Conservation (phyloP, 139 green algal species). For the Gonium pectorale region DNA sequence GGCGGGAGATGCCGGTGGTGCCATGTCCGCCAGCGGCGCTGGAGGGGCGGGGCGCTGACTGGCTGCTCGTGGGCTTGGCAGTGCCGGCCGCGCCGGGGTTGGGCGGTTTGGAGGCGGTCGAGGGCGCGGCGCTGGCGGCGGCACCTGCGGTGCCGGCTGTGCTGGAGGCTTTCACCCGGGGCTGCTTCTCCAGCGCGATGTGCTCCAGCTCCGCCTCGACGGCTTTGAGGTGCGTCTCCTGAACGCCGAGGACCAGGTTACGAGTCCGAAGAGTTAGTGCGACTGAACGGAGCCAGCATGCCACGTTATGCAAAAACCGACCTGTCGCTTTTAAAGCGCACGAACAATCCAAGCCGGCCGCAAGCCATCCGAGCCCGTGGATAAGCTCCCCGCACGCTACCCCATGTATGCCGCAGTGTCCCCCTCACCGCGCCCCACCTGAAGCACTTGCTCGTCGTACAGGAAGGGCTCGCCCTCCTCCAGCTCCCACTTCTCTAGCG, state of each 20-base stretch:
- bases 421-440: too few relatives aligned
- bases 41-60: neutral
- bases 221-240: conserved; percentile 11
- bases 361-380: too few relatives aligned
- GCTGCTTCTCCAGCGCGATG: conserved; percentile 18
- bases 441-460: conserved; percentile 59
- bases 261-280: too few relatives aligned
- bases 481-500: conserved; percentile 60
- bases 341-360: too few relatives aligned
- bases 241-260: too few relatives aligned
- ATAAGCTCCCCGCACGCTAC: too few relatives aligned
- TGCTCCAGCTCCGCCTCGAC: conserved; percentile 39
- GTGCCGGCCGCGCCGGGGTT: too few relatives aligned
- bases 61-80: neutral
- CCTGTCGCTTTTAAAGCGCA: too few relatives aligned
- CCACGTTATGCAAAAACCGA: too few relatives aligned
- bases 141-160: neutral
- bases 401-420: too few relatives aligned
- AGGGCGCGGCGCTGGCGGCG: neutral
- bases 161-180: neutral
- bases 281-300: too few relatives aligned
- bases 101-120: neutral
- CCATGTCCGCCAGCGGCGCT: neutral
- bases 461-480: conserved; percentile 65
- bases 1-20: neutral